These are phyloP conservation scores for Tylopilus rubrobrunneus DNA, from an alignment of 768 basidiomycete genomes.

Conservation along the genomic window DNA sequence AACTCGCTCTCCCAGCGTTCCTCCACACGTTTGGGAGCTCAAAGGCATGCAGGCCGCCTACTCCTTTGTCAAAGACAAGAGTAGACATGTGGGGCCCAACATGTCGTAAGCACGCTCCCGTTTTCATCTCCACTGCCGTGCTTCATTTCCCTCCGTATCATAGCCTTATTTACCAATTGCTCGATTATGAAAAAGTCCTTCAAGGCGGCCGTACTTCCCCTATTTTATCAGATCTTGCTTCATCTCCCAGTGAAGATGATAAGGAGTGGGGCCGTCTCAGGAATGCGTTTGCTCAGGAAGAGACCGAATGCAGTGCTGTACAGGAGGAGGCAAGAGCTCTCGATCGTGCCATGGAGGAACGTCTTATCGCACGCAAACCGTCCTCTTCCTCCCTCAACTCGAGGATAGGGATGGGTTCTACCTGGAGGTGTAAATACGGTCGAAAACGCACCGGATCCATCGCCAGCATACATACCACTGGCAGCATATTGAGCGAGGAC, in stretches of 20 bases:
- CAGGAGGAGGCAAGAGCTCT: conserved; percentile 79
- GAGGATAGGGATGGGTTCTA: conserved; percentile 62
- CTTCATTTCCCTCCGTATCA: conserved; percentile 22
- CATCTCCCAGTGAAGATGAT: conserved; percentile 57
- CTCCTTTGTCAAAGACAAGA: conserved; percentile 84
- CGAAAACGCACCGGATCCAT: conserved; percentile 73
- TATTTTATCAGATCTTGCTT: conserved; percentile 51
- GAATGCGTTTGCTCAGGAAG: conserved; percentile 43
- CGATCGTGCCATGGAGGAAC: conserved; percentile 86
- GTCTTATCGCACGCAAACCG: conserved; percentile 68
- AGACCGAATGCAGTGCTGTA: conserved; percentile 49
- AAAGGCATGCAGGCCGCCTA: conserved; percentile 91
- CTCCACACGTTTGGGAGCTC: conserved; percentile 72
- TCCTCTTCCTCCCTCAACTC: conserved; percentile 64
- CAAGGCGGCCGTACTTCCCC: conserved; percentile 48
- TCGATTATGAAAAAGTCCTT: conserved; percentile 83
- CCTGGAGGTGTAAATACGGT: conserved; percentile 62
- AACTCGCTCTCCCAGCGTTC: conserved; percentile 57
- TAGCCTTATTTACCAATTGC: conserved; percentile 89
- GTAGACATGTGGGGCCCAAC: conserved; percentile 85
- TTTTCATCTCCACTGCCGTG: conserved; percentile 20
- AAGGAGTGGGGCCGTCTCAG: conserved; percentile 80
- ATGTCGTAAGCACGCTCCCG: conserved; percentile 72
- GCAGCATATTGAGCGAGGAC: conserved; percentile 74
- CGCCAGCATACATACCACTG: conserved; percentile 63